Evolutionary conservation across 768 basidiomycete species (phyloP), one percentile per base, ranked within the genome.

Genomic region (Suillus lakei): DNA sequence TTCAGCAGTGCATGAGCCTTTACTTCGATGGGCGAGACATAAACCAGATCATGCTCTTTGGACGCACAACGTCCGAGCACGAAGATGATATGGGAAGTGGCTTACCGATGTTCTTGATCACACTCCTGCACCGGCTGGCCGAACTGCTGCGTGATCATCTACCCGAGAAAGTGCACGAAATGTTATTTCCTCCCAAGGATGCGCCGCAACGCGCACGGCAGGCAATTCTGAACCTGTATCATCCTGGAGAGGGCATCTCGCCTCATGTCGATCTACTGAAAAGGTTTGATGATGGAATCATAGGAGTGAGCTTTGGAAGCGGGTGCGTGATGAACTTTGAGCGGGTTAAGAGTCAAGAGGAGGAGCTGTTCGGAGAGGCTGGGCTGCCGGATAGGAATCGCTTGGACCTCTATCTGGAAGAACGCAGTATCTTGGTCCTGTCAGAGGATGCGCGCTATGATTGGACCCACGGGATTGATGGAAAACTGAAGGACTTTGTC

Each of bases 31-130:
- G 73, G 13, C 78, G 76, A 30, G 68, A 78, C 50, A 80, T 86
- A 55, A 93, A 97, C 72, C 95, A 96, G 76, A 85, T 91, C 61
- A 96, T 96, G 95, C 83, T 97, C 21, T 97, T 97, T 71, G 88
- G 88, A 51, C 85, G 89, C 44, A 70, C 68, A 46, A 23, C 59
- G 61, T 63, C 73, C 23, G 64, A 68, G 43, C 30, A 56, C 5
- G 67, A 70, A 13, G 66, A 66, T 39, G 65, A 64, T 59, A 69
- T 69, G 69, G 70, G 79, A 5, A 77, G 78, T 39, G 84, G 86
- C 30, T 79, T 94, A 30, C 92, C 92, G 10, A 72, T 78, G 3
- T 78, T 87, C 60, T 78, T 95, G 46, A 68, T 79, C 32, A 69
- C 80, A 41, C 82, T 95, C 9, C 83, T 94, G 34, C 72, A 79